Conservation (phyloP, 352 stramenopile species). For the Globisporangium middletonii region DNA sequence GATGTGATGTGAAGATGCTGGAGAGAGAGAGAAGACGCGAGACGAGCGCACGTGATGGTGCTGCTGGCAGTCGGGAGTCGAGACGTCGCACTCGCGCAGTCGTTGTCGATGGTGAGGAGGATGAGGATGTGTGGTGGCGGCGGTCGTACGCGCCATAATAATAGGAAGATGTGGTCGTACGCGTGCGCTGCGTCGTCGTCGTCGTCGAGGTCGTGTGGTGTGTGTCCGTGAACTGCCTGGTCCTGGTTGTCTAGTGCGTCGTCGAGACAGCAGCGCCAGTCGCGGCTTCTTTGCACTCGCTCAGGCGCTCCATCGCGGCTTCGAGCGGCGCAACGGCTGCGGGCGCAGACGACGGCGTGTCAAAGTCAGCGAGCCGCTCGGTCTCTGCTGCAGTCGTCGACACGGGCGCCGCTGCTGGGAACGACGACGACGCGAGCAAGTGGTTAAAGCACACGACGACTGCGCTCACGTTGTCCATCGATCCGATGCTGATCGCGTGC, state of each 20-base stretch:
- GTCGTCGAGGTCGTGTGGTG: background rate
- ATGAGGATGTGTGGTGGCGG: too few relatives aligned
- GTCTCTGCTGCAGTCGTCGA: background rate
- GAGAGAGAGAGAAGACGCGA: too few relatives aligned
- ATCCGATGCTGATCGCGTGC: conserved; percentile 73
- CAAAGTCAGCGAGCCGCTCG: background rate
- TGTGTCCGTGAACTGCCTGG: too few relatives aligned
- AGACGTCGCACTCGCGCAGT: too few relatives aligned
- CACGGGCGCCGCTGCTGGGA: conserved; percentile 8
- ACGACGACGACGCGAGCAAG: conserved; percentile 18
- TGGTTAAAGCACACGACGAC: conserved; percentile 76
- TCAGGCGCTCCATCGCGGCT: background rate
- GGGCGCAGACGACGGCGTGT: background rate
- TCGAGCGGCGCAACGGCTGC: background rate
- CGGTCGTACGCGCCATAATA: too few relatives aligned
- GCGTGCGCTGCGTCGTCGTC: background rate
- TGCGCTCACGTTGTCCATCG: conserved; percentile 79
- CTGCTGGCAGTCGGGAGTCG: too few relatives aligned
- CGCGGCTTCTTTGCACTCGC: conserved; percentile 12
- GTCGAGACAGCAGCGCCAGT: conserved; percentile 9
- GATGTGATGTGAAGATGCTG: too few relatives aligned
- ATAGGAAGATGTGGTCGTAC: too few relatives aligned
- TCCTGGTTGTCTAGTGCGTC: conserved; percentile 14
- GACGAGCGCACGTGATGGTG: too few relatives aligned
- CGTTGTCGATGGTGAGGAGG: too few relatives aligned